A percentile compares a stretch with the other conserved stretches of the same genome.
phyloP scores from a whole-genome alignment of 2,329 filamentous ascomycete genomes.

The Cytospora schulzeri region DNA sequence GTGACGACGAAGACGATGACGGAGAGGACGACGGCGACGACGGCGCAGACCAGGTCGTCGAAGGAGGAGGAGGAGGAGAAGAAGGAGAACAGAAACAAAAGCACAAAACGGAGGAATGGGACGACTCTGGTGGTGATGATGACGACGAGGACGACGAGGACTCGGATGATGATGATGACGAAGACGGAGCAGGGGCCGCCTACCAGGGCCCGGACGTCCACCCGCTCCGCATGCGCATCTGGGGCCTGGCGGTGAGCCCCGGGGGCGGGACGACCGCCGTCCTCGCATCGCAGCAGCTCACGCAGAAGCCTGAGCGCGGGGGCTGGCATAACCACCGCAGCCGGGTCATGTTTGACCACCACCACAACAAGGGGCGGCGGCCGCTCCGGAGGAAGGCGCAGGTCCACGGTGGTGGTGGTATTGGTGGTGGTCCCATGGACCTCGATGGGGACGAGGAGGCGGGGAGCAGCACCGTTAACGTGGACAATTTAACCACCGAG shows the following conservation, averaged over 20 bases:
- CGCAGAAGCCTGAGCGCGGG: conserved; percentile 49
- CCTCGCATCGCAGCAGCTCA: conserved; percentile 52
- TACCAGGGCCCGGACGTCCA: conserved; percentile 45
- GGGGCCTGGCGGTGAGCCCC: conserved; percentile 55
- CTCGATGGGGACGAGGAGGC: conserved; percentile 17
- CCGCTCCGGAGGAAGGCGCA: neutral
- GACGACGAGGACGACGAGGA: conserved; percentile 32
- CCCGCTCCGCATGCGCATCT: conserved; percentile 53
- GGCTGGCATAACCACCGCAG: conserved; percentile 42
- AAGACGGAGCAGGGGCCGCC: conserved; percentile 36
- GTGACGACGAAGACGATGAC: conserved; percentile 38
- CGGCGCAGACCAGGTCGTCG: conserved; percentile 32
- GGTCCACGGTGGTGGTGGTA: conserved; percentile 27
- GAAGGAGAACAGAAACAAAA: conserved; percentile 33
- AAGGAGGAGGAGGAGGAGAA: conserved; percentile 37
- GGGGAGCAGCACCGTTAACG: conserved; percentile 15
- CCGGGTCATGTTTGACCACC: conserved; percentile 41
- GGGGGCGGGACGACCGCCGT: conserved; percentile 55
- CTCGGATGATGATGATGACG: conserved; percentile 32
- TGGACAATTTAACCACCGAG: conserved; percentile 51
- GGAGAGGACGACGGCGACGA: conserved; percentile 33
- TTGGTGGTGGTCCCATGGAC: neutral
- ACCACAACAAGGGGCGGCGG: neutral
- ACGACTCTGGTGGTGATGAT: conserved; percentile 31
- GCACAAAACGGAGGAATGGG: conserved; percentile 31